Evolutionary conservation across 1,284 basidiomycete species (phyloP).

Genomic region (Cryptococcus sp.): DNA sequence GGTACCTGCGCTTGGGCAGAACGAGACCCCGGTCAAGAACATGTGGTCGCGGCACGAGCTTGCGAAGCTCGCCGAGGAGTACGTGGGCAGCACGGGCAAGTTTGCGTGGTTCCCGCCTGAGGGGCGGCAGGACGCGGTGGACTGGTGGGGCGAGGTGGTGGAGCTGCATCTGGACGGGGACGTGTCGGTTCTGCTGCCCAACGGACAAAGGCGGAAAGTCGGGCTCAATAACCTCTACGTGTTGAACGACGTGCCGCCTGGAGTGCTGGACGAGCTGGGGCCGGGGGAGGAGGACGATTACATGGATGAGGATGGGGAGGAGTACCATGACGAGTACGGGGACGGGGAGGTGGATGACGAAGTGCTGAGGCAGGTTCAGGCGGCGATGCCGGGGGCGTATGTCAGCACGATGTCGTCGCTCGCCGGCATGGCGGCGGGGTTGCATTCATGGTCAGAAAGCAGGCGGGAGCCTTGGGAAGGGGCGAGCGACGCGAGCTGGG

Average conservation of each 20-base stretch:
- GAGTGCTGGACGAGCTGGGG: slow-evolving; percentile 2
- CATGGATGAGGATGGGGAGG: not conserved
- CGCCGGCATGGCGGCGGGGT: too few relatives aligned
- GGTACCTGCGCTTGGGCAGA: slow-evolving; percentile 38
- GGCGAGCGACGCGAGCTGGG: slow-evolving; percentile 30
- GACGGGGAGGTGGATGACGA: slow-evolving; percentile 4
- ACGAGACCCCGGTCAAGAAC: slow-evolving; percentile 24
- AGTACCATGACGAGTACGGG: not conserved
- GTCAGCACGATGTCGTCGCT: too few relatives aligned
- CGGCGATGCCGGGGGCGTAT: too few relatives aligned
- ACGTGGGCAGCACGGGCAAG: slow-evolving; percentile 5
- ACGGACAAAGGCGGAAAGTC: slow-evolving; percentile 24
- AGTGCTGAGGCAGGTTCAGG: too few relatives aligned
- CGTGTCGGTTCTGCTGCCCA: slow-evolving; percentile 43
- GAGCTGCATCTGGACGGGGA: slow-evolving; percentile 48
- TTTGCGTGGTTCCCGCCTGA: slow-evolving; percentile 17
- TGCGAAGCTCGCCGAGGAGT: slow-evolving; percentile 18
- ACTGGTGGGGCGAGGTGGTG: slow-evolving; percentile 53
- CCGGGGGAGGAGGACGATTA: slow-evolving; percentile 17
- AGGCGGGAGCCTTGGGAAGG: slow-evolving; percentile 16
- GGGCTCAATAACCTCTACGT: slow-evolving; percentile 2
- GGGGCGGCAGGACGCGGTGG: slow-evolving; percentile 29
- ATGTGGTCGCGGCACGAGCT: slow-evolving; percentile 20
- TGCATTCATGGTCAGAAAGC: not conserved
- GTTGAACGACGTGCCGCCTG: slow-evolving; percentile 15